Evolutionary conservation across 345 rosid species (phyloP), one percentile per base, ranked within the genome.

Genomic region (Tarenaya hassleriana): DNA sequence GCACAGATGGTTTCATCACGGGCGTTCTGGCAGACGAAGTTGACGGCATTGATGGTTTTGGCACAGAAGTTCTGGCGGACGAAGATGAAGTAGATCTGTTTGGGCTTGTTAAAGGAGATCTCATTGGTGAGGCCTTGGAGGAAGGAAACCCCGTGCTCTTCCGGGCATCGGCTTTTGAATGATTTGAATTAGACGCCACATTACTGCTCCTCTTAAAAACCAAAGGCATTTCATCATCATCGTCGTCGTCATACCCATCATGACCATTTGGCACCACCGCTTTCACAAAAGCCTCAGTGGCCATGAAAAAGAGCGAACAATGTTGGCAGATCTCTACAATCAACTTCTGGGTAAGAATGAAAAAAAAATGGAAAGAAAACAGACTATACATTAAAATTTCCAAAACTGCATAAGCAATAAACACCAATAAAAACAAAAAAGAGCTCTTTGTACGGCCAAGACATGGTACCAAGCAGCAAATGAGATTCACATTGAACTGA

Each of bases 181-280:
- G 89, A 68, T 61, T 86, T 13, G 73, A 74, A 73, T 72, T 82
- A 51, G 87, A 73, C 38, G 76, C 29, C 10, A 61, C 66, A 41
- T 19, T 54, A 44, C 9, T 73, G 46, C 6, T 60, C 77, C 97
- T 80, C 73, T 67, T 86, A 53, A 80, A 80, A 52, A 69, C 52
- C 8, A 76, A 0, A 38, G 95, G 97, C 29, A 31, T 63, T 8
- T 75, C 84, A 1, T 75, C 90, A 7, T 85, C 95, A 0, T 76
- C 84, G 14, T 75, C 83, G 1, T 77, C 29, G 5, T 24, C 29
- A 24, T 24, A 24, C 29, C 29, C 29, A 24, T 24, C 70, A 48
- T 12, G 10, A 61, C 73, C 75, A 61, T 62, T 65, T 7, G 53
- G 50, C 46, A 52, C 17, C 34, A 0, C 68, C 37, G 61, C 66